Percentiles rank a stretch among this genome's conserved stretches.
Conservation (phyloP, 148 eudicot species). For the Arbutus unedo region DNA sequence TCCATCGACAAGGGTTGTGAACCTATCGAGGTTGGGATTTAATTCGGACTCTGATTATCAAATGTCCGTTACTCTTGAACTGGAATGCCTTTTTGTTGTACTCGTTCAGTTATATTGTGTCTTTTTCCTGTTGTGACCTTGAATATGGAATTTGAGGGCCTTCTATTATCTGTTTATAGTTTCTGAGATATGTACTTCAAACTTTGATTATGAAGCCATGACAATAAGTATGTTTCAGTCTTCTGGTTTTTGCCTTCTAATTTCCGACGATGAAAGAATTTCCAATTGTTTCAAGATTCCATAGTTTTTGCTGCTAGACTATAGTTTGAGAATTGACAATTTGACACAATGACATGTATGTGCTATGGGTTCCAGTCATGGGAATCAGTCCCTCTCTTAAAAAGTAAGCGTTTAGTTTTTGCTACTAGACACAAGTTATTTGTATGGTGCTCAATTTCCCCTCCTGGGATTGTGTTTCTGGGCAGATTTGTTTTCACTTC, state of each 20-base stretch:
- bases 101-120: neutral
- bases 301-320: no score
- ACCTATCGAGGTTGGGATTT: slow-evolving; percentile 3
- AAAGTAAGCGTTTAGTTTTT: no score
- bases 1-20: slow-evolving; percentile 3
- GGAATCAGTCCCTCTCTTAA: no score
- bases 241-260: neutral
- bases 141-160: neutral
- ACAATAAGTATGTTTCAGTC: neutral
- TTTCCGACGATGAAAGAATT: no score
- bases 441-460: no score
- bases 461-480: no score
- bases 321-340: no score
- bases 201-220: neutral
- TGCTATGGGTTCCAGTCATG: neutral
- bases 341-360: no score
- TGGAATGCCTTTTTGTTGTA: neutral
- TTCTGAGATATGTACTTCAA: neutral
- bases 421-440: no score
- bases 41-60: neutral
- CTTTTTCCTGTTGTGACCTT: neutral
- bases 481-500: no score
- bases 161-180: neutral
- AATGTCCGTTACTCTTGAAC: neutral
- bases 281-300: no score